These are phyloP conservation scores for Delonix regia DNA, from an alignment of 306 rosid species.

Conservation along the genomic window DNA sequence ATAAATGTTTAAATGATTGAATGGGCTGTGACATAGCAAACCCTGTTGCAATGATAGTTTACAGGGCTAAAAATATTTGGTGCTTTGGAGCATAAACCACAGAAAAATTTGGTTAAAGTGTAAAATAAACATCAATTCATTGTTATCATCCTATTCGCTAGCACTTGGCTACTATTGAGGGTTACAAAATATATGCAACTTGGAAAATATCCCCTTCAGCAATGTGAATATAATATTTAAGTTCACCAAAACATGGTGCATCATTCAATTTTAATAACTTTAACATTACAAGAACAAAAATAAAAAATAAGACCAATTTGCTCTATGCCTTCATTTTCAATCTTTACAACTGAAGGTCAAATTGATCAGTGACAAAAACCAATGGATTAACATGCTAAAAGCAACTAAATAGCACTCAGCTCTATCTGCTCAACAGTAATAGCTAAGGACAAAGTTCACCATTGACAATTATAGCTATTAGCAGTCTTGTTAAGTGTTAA, in stretches of 20 bases:
- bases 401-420: constrained; percentile 1
- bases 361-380: constrained; percentile 11
- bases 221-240: background rate
- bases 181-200: background rate
- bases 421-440: background rate
- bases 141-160: constrained; percentile 17
- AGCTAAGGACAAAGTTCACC: background rate
- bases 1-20: background rate
- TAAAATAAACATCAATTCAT: background rate
- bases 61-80: background rate
- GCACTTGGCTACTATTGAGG: constrained; percentile 9
- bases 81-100: background rate
- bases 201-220: background rate
- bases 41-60: background rate
- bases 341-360: background rate
- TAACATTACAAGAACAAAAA: constrained; percentile 9
- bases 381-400: background rate
- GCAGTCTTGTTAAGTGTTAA: background rate
- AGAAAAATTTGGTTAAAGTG: background rate
- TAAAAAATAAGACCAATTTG: background rate
- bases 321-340: constrained; percentile 6
- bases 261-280: background rate
- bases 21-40: constrained; percentile 1
- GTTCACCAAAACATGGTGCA: constrained; percentile 17
- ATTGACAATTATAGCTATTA: background rate